Conservation (phyloP, 106 monocot genomes). For the Vanilla planifolia region DNA sequence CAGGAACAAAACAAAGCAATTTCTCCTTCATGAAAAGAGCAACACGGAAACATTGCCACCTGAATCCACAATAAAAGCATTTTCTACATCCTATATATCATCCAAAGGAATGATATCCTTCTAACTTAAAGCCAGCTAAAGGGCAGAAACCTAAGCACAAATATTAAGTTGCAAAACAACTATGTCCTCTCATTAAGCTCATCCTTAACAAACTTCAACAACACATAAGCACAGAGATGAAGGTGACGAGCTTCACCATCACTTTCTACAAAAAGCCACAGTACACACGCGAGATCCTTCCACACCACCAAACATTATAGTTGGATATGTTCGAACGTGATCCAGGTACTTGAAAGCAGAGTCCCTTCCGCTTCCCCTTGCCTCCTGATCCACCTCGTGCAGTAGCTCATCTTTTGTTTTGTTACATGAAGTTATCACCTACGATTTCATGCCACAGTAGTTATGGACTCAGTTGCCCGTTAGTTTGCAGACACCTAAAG, state of each 20-base stretch:
- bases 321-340: conserved; percentile 69
- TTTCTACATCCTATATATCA: too few species aligned
- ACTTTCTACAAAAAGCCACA: conserved; percentile 57
- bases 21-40: too few species aligned
- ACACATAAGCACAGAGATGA: too few species aligned
- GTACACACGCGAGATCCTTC: conserved; percentile 87
- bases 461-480: background rate
- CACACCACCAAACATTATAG: conserved; percentile 81
- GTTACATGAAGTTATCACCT: conserved; percentile 73
- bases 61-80: too few species aligned
- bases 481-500: background rate
- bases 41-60: too few species aligned
- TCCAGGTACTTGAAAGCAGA: conserved; percentile 40
- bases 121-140: too few species aligned
- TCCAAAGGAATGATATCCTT: too few species aligned
- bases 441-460: background rate
- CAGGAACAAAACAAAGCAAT: too few species aligned
- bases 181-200: too few species aligned
- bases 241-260: conserved; percentile 4
- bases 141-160: background rate
- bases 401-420: conserved; percentile 57
- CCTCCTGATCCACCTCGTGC: conserved; percentile 32
- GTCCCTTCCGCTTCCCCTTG: background rate
- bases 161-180: too few species aligned
- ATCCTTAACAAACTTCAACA: too few species aligned